Base-by-base conservation (phyloP, 768 basidiomycete species). In the Tulasnella sp. region DNA sequence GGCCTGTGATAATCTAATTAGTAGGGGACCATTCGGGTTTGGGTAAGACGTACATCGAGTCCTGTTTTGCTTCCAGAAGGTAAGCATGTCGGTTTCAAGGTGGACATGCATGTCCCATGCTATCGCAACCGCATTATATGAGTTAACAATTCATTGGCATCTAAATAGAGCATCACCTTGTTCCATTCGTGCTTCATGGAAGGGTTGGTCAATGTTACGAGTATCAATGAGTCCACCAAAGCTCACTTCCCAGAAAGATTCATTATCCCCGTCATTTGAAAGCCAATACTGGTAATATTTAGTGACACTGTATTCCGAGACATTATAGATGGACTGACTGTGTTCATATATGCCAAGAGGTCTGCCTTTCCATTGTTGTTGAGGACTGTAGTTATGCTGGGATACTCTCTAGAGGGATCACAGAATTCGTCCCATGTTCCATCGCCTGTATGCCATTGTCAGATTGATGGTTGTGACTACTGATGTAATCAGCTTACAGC, bases 21-120 rank as follows among this genome's bases (percentile, higher is more conserved):
- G 16, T 43, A n/a, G 13, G 12, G 6, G 24, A 42, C 29, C n/a
- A n/a, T 42, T 9, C 16, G 4, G 29, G 31, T 12, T 55, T 48
- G 50, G 63, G 61, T 53, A 55, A 64, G 29, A 54, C 53, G 1
- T 35, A 59, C 63, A 24, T 62, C 60, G 16, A 58, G 40, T 53
- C 37, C 52, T n/a, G 54, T 60, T 54, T 50, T 45, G 25, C 20
- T 47, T 22, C 54, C 41, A 27, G 31, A 4, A 19, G 48, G 48
- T 47, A 62, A 59, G 49, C 65, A 66, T 7, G 51, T 34, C 2
- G 61, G 56, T 39, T 61, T 55, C 44, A 65, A 51, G 7, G 63
- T 59, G 9, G 60, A 60, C 43, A 61, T 58, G 54, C 65, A 65
- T 3, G 63, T 64, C 16, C 57, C 59, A 32, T 62, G 59, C 48